phyloP scores from a whole-genome alignment of 768 basidiomycete species.

The Phaffia tasmanica region DNA sequence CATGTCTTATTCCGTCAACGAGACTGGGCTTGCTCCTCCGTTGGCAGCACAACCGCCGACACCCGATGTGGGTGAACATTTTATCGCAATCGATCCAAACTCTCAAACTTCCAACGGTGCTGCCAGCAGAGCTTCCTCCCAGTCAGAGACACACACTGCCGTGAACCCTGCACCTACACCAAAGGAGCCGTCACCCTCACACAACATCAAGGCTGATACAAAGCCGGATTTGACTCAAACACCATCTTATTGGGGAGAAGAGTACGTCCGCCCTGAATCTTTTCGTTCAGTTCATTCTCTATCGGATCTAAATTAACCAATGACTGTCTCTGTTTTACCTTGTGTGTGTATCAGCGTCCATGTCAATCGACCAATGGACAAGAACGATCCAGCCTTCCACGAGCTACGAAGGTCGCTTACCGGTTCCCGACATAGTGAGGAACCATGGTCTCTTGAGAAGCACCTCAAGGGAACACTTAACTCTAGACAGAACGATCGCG shows the following conservation, averaged over 20 bases:
- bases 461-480: slow-evolving; percentile 59
- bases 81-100: too few relatives aligned
- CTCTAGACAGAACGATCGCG: slow-evolving; percentile 53
- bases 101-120: not conserved
- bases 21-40: too few relatives aligned
- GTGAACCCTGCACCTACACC: not conserved
- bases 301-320: too few relatives aligned
- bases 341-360: not conserved
- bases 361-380: slow-evolving; percentile 3
- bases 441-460: slow-evolving; percentile 44
- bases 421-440: not conserved
- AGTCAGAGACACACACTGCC: slow-evolving; percentile 2
- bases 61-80: too few relatives aligned
- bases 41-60: too few relatives aligned
- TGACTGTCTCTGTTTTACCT: too few relatives aligned
- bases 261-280: not conserved
- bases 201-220: not conserved
- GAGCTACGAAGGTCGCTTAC: slow-evolving; percentile 14
- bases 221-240: not conserved
- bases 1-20: too few relatives aligned
- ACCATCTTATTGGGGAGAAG: slow-evolving; percentile 13
- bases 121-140: not conserved
- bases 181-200: not conserved
- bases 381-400: slow-evolving; percentile 14
- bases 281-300: too few relatives aligned